phyloP scores from a whole-genome alignment of 805 yeast genomes.

The Ogataea nitratoaversa region DNA sequence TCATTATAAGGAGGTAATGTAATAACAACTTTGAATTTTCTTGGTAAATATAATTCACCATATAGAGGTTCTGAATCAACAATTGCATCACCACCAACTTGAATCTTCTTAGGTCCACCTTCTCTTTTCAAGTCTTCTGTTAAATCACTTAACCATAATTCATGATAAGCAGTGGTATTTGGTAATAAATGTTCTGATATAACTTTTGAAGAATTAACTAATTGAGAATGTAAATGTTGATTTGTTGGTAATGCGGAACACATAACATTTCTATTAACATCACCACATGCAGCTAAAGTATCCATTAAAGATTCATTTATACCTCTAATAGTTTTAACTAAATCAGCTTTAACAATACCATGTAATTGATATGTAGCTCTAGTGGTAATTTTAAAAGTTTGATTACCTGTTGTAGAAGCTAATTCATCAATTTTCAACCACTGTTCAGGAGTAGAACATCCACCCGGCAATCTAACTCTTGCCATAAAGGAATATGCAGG shows the following conservation, averaged over 20 bases:
- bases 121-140: constrained; percentile 36
- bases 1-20: constrained; percentile 96
- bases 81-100: constrained; percentile 83
- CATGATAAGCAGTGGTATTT: constrained; percentile 91
- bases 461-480: constrained; percentile 93
- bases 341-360: constrained; percentile 85
- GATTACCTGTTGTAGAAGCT: constrained; percentile 81
- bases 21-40: constrained; percentile 92
- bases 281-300: constrained; percentile 97
- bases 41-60: constrained; percentile 82
- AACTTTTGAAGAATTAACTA: constrained; percentile 54
- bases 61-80: constrained; percentile 85
- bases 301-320: constrained; percentile 89
- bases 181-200: constrained; percentile 86
- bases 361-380: constrained; percentile 97
- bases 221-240: constrained; percentile 74
- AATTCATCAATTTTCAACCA: constrained; percentile 84
- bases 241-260: constrained; percentile 84
- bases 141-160: constrained; percentile 69
- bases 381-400: constrained; percentile 90
- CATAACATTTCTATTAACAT: constrained; percentile 95
- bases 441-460: constrained; percentile 80
- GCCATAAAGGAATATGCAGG: constrained; percentile 98
- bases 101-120: constrained; percentile 77
- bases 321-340: constrained; percentile 88